phyloP scores from a whole-genome alignment of 2,329 filamentous ascomycete species.

The Ophiostoma novo-ulmi region DNA sequence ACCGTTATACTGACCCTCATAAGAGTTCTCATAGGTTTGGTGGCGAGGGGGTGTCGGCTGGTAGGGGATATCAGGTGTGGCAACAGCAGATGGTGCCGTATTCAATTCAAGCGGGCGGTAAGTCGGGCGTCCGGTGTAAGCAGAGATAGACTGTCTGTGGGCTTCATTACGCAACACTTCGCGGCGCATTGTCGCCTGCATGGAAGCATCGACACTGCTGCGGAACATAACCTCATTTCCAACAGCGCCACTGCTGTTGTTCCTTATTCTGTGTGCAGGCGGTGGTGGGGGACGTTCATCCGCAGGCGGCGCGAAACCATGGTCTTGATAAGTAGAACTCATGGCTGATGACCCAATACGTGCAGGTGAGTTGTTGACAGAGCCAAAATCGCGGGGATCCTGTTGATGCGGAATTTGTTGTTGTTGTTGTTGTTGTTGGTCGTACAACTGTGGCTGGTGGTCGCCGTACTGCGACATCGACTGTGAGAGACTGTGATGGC shows the following conservation, averaged over 20 bases:
- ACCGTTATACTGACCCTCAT: constrained; percentile 43
- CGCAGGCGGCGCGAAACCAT: constrained; percentile 11
- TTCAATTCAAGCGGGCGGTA: constrained; percentile 47
- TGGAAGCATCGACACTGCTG: constrained; percentile 38
- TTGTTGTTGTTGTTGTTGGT: constrained; percentile 11
- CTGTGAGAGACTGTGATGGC: constrained; percentile 22
- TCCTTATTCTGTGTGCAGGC: constrained; percentile 49
- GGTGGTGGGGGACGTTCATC: constrained; percentile 51
- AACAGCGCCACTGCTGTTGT: constrained; percentile 40
- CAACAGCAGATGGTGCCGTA: constrained; percentile 38
- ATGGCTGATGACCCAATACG: background rate
- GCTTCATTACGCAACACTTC: constrained; percentile 55
- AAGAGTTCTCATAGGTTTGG: constrained; percentile 45
- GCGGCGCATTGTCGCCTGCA: constrained; percentile 49
- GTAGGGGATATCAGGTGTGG: constrained; percentile 33
- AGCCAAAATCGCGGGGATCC: constrained; percentile 34
- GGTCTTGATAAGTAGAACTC: constrained; percentile 15
- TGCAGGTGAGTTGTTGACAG: constrained; percentile 10
- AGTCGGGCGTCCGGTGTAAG: constrained; percentile 50
- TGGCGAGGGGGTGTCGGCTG: constrained; percentile 42
- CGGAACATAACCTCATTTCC: constrained; percentile 40
- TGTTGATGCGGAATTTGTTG: constrained; percentile 35
- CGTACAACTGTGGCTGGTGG: constrained; percentile 15
- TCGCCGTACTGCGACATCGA: background rate
- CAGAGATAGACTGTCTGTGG: constrained; percentile 46